Evolutionary conservation across 129 eudicot species (phyloP).

Genomic region (Pulicaria dysenterica): DNA sequence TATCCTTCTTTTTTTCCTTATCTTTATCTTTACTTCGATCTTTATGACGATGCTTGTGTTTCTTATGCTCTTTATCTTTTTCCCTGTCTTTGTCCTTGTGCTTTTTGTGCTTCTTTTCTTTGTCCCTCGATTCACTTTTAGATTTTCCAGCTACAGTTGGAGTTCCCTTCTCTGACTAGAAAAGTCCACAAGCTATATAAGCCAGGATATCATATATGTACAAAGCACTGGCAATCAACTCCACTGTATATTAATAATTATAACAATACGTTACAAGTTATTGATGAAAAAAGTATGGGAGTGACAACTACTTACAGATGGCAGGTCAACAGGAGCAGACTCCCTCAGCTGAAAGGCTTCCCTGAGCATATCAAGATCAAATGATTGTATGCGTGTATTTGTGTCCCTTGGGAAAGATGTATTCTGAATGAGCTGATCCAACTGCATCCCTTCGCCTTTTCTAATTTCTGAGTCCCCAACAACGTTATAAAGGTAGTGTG

Average conservation of each 20-base stretch:
- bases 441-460: conserved; percentile 90
- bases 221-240: too few species aligned
- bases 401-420: conserved; percentile 44
- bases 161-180: conserved; percentile 76
- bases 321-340: conserved; percentile 69
- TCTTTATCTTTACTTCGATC: conserved; percentile 90
- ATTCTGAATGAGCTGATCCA: conserved; percentile 71
- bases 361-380: conserved; percentile 62
- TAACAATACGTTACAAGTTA: not conserved
- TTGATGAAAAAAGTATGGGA: not conserved
- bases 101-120: conserved; percentile 84
- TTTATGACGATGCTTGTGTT: conserved; percentile 90
- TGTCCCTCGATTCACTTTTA: conserved; percentile 70
- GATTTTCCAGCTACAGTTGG: conserved; percentile 78
- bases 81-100: conserved; percentile 76
- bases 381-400: conserved; percentile 63
- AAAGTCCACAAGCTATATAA: not conserved
- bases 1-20: conserved; percentile 77
- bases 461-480: conserved; percentile 89
- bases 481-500: conserved; percentile 89
- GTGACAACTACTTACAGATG: conserved; percentile 53
- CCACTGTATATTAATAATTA: not conserved
- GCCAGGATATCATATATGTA: too few species aligned
- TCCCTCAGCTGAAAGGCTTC: conserved; percentile 82
- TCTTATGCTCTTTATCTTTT: conserved; percentile 90